Evolutionary conservation across 2,329 filamentous ascomycete genomes (phyloP).

Genomic region (Ceratocystiopsis brevicomis): DNA sequence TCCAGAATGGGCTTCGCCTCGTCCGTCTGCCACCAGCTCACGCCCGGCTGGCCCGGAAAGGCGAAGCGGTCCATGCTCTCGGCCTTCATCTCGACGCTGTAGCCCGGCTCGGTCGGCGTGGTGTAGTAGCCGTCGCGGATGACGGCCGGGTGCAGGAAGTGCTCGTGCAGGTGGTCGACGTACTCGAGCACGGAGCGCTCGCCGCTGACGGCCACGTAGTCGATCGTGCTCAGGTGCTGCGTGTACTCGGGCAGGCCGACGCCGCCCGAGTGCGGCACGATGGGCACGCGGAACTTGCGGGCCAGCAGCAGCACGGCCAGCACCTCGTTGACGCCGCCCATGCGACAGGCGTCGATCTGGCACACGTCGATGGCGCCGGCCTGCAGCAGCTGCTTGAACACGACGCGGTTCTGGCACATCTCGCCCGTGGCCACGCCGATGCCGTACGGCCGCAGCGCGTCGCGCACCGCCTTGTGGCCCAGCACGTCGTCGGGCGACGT

Average conservation of each 20-base stretch:
- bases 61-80: slow-evolving; percentile 66
- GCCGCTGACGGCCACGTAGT: slow-evolving; percentile 73
- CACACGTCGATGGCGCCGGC: slow-evolving; percentile 69
- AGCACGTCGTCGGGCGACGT: slow-evolving; percentile 80
- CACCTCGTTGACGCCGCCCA: slow-evolving; percentile 83
- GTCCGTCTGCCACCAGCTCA: slow-evolving; percentile 72
- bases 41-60: slow-evolving; percentile 58
- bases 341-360: slow-evolving; percentile 76
- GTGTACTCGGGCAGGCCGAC: slow-evolving; percentile 89
- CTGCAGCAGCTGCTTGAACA: slow-evolving; percentile 82
- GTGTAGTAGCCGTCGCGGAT: slow-evolving; percentile 78
- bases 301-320: slow-evolving; percentile 79
- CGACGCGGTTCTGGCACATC: slow-evolving; percentile 87
- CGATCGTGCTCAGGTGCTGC: slow-evolving; percentile 78
- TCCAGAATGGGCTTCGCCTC: slow-evolving; percentile 61
- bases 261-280: slow-evolving; percentile 77
- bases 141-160: slow-evolving; percentile 65
- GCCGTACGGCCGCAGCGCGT: slow-evolving; percentile 53
- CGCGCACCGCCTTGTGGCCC: slow-evolving; percentile 68
- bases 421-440: slow-evolving; percentile 83
- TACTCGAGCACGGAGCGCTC: slow-evolving; percentile 74
- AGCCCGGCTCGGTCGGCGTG: slow-evolving; percentile 65
- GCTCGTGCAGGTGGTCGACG: slow-evolving; percentile 84
- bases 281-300: slow-evolving; percentile 57
- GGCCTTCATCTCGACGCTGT: slow-evolving; percentile 85